These are phyloP conservation scores for Claviceps maximensis DNA, from an alignment of 2,329 filamentous ascomycete species.

Conservation along the genomic window DNA sequence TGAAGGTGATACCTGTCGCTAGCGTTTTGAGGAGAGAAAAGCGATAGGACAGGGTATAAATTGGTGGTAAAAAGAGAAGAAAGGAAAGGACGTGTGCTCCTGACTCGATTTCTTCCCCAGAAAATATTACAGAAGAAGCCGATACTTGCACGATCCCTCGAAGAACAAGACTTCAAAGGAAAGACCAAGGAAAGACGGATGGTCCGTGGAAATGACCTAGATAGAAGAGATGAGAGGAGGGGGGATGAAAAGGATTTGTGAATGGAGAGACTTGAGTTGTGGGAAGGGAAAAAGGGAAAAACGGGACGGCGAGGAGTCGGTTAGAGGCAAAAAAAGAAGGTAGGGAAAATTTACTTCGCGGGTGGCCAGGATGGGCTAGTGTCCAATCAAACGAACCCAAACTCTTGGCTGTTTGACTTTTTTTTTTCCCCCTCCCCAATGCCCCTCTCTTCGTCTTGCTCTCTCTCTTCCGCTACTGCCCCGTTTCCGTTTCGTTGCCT, in stretches of 20 bases:
- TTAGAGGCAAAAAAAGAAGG: constrained; percentile 18
- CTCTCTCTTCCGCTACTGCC: background rate
- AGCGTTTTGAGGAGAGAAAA: constrained; percentile 1
- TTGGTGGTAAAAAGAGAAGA: constrained; percentile 8
- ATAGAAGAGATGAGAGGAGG: constrained; percentile 15
- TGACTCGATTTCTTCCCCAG: constrained; percentile 17
- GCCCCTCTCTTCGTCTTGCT: background rate
- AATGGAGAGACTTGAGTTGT: constrained; percentile 19
- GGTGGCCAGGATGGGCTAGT: constrained; percentile 20
- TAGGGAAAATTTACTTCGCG: constrained; percentile 22
- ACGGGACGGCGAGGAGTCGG: constrained; percentile 10
- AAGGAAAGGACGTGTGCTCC: constrained; percentile 22
- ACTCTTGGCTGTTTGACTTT: background rate
- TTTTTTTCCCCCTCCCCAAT: background rate
- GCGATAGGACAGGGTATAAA: constrained; percentile 20
- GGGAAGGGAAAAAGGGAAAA: constrained; percentile 22
- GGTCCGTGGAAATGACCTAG: constrained; percentile 18
- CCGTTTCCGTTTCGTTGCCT: background rate
- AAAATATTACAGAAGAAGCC: constrained; percentile 19
- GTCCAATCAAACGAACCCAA: constrained; percentile 6
- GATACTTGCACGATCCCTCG: constrained; percentile 24
- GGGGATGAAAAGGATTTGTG: constrained; percentile 18
- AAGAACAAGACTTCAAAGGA: constrained; percentile 34
- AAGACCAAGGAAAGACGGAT: constrained; percentile 28
- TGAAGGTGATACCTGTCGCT: constrained; percentile 14